These are phyloP conservation scores for Clonostachys rosea DNA, from an alignment of 2,329 filamentous ascomycete genomes.

Conservation along the genomic window DNA sequence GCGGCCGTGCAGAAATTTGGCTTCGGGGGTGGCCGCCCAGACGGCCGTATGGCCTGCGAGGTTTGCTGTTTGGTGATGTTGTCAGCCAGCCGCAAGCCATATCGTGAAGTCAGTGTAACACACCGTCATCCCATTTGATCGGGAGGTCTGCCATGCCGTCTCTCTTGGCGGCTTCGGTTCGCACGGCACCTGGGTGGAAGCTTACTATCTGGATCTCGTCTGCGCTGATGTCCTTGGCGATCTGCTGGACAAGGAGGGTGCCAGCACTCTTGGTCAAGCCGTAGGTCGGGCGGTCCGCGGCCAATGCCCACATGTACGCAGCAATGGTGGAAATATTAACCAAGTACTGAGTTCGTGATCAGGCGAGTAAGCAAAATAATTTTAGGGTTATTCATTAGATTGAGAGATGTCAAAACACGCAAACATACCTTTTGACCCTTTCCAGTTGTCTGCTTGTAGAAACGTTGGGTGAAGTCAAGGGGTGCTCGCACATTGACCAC, in stretches of 20 bases:
- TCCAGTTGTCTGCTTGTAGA: conserved; percentile 7
- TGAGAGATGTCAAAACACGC: neutral
- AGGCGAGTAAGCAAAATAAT: too few relatives aligned
- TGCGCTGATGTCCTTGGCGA: conserved; percentile 24
- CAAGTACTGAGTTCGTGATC: conserved; percentile 5
- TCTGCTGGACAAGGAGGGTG: conserved; percentile 25
- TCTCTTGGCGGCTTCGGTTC: conserved; percentile 14
- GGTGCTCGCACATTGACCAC: conserved; percentile 9
- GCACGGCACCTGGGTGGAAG: conserved; percentile 12
- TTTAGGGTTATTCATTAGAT: neutral
- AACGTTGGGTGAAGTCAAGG: conserved; percentile 7
- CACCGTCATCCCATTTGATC: neutral
- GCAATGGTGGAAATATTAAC: conserved; percentile 9
- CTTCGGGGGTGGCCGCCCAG: conserved; percentile 9
- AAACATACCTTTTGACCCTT: conserved; percentile 2
- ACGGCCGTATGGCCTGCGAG: neutral
- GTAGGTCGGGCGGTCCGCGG: conserved; percentile 16
- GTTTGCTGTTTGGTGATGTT: neutral
- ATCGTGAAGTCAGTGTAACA: neutral
- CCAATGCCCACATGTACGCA: conserved; percentile 13
- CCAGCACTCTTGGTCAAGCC: conserved; percentile 29
- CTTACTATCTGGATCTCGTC: conserved; percentile 16
- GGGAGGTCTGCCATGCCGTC: conserved; percentile 10
- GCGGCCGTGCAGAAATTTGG: conserved; percentile 1
- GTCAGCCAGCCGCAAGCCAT: neutral